These are phyloP conservation scores for Malassezia japonica DNA, from an alignment of 1,284 basidiomycete species.

Conservation along the genomic window DNA sequence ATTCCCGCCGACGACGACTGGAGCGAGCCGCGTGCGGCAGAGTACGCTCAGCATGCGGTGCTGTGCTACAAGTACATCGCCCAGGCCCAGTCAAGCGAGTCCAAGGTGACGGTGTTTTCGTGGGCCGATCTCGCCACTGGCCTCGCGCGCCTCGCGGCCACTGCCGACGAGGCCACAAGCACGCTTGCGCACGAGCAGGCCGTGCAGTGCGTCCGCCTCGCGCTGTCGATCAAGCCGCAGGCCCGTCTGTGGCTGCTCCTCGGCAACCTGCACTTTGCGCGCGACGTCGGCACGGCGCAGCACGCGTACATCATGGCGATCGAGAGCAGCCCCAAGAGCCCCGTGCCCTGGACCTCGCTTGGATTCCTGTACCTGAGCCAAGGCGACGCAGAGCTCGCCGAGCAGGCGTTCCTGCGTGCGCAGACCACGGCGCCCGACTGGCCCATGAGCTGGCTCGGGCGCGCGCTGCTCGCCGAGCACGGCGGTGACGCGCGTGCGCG, in stretches of 20 bases:
- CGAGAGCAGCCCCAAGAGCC: constrained; percentile 63
- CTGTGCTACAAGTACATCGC: constrained; percentile 41
- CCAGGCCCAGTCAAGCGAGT: constrained; percentile 27
- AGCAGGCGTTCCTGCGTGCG: constrained; percentile 73
- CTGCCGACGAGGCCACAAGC: constrained; percentile 28
- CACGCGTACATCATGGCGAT: constrained; percentile 85
- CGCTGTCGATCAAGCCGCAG: constrained; percentile 68
- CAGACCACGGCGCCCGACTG: constrained; percentile 87
- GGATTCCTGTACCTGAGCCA: constrained; percentile 81
- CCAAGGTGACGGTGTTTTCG: constrained; percentile 27
- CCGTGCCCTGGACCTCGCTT: constrained; percentile 71
- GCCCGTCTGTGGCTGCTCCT: constrained; percentile 71
- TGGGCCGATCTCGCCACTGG: constrained; percentile 43
- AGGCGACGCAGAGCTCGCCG: constrained; percentile 71
- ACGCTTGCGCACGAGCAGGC: constrained; percentile 54
- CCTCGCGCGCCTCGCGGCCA: constrained; percentile 23
- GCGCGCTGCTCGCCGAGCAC: constrained; percentile 62
- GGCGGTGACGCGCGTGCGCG: constrained; percentile 62
- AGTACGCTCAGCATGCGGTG: constrained; percentile 17
- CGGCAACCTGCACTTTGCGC: constrained; percentile 64
- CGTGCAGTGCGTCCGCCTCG: constrained; percentile 61
- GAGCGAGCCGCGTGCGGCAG: not conserved
- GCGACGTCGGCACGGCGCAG: constrained; percentile 65
- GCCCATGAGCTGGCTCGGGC: constrained; percentile 83
- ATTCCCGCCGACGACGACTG: not conserved